These are phyloP conservation scores for Pulveroboletus sp. DNA, from an alignment of 1,284 basidiomycete genomes.

Conservation along the genomic window DNA sequence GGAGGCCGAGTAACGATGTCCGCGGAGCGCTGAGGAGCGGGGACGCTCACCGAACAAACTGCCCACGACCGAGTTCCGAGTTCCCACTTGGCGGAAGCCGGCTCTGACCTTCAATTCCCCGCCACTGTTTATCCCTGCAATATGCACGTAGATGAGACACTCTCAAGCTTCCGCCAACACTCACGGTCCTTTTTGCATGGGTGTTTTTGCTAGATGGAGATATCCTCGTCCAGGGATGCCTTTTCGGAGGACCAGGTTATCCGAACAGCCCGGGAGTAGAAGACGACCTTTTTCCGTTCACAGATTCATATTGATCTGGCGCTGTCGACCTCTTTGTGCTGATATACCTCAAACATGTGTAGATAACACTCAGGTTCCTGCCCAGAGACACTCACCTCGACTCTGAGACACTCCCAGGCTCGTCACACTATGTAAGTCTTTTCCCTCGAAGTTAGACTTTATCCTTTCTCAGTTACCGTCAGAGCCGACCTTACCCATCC, in stretches of 20 bases:
- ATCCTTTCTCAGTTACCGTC: constrained; percentile 7
- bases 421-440: constrained; percentile 13
- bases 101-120: too few species aligned
- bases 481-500: constrained; percentile 11
- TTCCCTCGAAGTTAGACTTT: background rate
- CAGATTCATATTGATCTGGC: background rate
- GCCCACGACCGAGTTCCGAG: background rate
- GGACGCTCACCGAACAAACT: background rate
- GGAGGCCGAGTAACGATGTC: background rate
- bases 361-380: too few species aligned
- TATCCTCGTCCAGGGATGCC: too few species aligned
- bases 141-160: background rate
- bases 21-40: too few species aligned
- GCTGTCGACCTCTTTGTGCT: background rate
- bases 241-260: too few species aligned
- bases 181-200: background rate
- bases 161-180: background rate
- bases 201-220: background rate
- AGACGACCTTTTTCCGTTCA: too few species aligned
- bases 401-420: constrained; percentile 28
- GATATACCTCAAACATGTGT: too few species aligned
- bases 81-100: background rate
- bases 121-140: background rate
- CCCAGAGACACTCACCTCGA: too few species aligned
- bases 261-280: background rate